Conservation (phyloP, 768 basidiomycete genomes). For the Coprinopsis cinerea region DNA sequence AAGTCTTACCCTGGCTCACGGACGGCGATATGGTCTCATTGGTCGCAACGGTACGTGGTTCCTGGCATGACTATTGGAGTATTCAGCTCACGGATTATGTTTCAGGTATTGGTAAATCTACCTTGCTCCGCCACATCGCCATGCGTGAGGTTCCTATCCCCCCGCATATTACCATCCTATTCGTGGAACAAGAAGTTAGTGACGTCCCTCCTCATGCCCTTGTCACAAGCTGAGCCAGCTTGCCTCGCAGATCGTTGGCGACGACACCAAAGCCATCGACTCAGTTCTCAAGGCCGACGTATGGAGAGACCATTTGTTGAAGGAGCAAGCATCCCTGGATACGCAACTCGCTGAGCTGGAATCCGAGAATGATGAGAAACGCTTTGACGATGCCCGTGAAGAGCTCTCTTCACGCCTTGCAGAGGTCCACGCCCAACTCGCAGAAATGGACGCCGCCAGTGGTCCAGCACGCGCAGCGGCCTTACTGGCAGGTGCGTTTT, state of each 20-base stretch:
- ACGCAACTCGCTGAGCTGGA: slow-evolving; percentile 69
- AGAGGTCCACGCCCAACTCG: slow-evolving; percentile 83
- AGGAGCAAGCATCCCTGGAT: slow-evolving; percentile 77
- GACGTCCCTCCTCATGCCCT: background rate
- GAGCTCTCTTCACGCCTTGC: slow-evolving; percentile 76
- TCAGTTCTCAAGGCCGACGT: slow-evolving; percentile 99
- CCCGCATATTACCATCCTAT: slow-evolving; percentile 91
- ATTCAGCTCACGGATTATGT: background rate
- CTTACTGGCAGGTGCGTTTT: slow-evolving; percentile 64
- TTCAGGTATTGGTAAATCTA: slow-evolving; percentile 91
- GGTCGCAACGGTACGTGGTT: slow-evolving; percentile 67
- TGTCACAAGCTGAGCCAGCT: slow-evolving; percentile 4
- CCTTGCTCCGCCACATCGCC: slow-evolving; percentile 88
- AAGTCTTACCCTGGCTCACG: slow-evolving; percentile 80
- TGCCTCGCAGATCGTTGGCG: slow-evolving; percentile 69
- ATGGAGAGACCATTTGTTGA: slow-evolving; percentile 89
- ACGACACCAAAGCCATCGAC: slow-evolving; percentile 87
- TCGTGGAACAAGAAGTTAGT: slow-evolving; percentile 93
- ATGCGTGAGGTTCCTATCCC: slow-evolving; percentile 94
- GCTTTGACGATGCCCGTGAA: slow-evolving; percentile 80
- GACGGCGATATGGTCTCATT: slow-evolving; percentile 87
- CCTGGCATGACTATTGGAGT: background rate
- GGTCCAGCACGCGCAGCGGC: slow-evolving; percentile 92
- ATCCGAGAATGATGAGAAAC: slow-evolving; percentile 66
- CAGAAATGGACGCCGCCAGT: slow-evolving; percentile 99